Conservation (phyloP, 2,329 filamentous ascomycete genomes). For the Ophiostoma tasmaniense region DNA sequence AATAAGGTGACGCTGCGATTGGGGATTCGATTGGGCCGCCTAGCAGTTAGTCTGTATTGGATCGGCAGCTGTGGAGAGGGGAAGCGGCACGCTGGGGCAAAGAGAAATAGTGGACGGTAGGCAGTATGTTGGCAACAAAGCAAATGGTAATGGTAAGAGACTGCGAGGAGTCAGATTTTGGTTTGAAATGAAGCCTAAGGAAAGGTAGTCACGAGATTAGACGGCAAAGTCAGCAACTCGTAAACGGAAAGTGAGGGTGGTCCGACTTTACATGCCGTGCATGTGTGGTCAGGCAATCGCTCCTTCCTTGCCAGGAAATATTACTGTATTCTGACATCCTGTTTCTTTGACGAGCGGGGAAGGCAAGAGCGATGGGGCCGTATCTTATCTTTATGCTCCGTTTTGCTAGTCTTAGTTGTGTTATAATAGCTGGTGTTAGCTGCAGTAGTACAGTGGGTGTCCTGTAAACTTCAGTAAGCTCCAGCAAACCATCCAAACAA, state of each 20-base stretch:
- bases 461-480: too few species aligned
- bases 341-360: conserved; percentile 4
- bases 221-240: not conserved
- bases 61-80: conserved; percentile 3
- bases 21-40: not conserved
- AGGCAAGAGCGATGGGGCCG: not conserved
- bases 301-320: not conserved
- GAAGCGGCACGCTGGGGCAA: not conserved
- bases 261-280: not conserved
- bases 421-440: too few species aligned
- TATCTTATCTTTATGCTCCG: not conserved
- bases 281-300: not conserved
- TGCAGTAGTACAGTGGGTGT: not conserved
- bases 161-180: not conserved
- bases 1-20: conserved; percentile 1
- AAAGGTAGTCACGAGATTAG: not conserved
- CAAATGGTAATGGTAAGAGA: not conserved
- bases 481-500: not conserved
- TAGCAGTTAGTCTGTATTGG: not conserved
- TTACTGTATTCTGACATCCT: not conserved
- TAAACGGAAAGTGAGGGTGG: not conserved
- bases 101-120: not conserved
- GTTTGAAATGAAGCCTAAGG: not conserved
- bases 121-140: not conserved
- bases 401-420: not conserved